Evolutionary conservation across 2,329 filamentous ascomycete genomes (phyloP).

Genomic region (Fusarium heterosporum): DNA sequence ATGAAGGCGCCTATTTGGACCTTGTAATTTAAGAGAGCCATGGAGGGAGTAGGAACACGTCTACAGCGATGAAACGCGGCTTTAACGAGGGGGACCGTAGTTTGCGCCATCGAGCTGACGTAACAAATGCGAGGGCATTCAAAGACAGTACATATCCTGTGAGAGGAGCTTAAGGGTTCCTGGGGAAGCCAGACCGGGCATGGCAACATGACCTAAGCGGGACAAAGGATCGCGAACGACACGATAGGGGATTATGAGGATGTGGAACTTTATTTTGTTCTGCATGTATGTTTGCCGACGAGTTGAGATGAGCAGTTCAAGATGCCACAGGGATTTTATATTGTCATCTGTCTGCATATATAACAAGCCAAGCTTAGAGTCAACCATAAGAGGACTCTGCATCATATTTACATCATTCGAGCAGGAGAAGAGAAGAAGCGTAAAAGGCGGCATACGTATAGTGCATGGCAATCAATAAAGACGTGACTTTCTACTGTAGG

Average conservation of each 20-base stretch:
- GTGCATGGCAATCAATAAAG: too few species aligned
- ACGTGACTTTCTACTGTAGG: not conserved
- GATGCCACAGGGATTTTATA: slow-evolving; percentile 15
- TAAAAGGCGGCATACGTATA: too few species aligned
- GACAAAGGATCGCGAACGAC: slow-evolving; percentile 30
- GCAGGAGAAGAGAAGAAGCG: not conserved
- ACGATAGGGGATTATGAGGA: slow-evolving; percentile 24
- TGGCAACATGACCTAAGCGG: slow-evolving; percentile 26
- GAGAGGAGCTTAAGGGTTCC: slow-evolving; percentile 1
- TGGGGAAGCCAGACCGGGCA: slow-evolving; percentile 6
- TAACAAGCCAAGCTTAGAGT: slow-evolving; percentile 22
- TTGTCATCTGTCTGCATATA: slow-evolving; percentile 23
- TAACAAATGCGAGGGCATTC: not conserved
- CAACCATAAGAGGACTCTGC: slow-evolving; percentile 6
- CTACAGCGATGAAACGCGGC: not conserved
- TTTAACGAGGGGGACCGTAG: slow-evolving; percentile 7
- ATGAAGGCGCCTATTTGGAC: slow-evolving; percentile 81
- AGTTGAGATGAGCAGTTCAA: slow-evolving; percentile 11
- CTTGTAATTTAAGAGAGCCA: slow-evolving; percentile 46
- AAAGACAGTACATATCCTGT: slow-evolving; percentile 17
- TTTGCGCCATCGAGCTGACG: not conserved
- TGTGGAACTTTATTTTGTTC: slow-evolving; percentile 35
- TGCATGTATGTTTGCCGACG: slow-evolving; percentile 23
- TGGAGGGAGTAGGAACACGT: not conserved
- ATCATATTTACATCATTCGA: not conserved